These are phyloP conservation scores for Euphorbia peplus DNA, from an alignment of 345 rosid species.

Conservation along the genomic window DNA sequence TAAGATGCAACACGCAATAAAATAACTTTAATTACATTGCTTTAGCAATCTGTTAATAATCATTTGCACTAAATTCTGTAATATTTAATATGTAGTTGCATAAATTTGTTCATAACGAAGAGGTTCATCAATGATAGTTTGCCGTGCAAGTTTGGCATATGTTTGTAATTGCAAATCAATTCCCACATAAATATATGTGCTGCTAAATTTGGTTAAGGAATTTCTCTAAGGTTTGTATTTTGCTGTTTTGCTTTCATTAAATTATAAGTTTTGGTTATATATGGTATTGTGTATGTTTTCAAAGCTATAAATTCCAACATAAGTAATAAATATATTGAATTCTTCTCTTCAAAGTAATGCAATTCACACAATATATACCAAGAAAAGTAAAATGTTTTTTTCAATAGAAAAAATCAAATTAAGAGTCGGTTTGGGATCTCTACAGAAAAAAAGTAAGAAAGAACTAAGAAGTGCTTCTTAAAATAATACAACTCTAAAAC, in stretches of 20 bases:
- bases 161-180: not conserved
- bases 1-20: too few species aligned
- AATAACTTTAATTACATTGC: not conserved
- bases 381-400: not conserved
- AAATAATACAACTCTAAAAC: too few species aligned
- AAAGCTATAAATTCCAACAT: not conserved
- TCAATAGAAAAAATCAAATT: too few species aligned
- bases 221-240: too few species aligned
- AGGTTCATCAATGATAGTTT: conserved; percentile 6
- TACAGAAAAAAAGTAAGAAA: too few species aligned
- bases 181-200: not conserved
- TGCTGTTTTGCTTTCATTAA: too few species aligned
- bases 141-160: conserved; percentile 32
- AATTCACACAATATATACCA: not conserved
- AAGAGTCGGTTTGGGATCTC: too few species aligned
- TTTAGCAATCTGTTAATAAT: not conserved
- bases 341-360: conserved; percentile 17
- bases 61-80: too few species aligned
- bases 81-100: too few species aligned
- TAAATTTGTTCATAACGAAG: not conserved
- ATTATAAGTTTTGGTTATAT: too few species aligned
- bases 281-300: not conserved
- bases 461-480: too few species aligned
- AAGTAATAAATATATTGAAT: not conserved
- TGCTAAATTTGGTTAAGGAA: too few species aligned